These are phyloP conservation scores for Heritiera fomes DNA, from an alignment of 345 rosid species.

Conservation along the genomic window DNA sequence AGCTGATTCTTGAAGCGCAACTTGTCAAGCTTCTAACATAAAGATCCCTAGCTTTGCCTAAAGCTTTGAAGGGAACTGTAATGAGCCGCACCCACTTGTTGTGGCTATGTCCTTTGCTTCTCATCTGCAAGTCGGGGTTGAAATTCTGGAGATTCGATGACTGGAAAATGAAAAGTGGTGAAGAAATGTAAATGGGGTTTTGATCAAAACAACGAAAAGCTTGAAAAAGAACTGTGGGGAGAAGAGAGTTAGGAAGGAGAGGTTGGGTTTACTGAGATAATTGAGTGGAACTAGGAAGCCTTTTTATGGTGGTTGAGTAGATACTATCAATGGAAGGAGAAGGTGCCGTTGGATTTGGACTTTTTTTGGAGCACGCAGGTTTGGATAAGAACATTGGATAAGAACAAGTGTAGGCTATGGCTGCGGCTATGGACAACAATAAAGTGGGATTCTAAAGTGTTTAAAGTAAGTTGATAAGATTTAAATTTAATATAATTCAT, in stretches of 20 bases:
- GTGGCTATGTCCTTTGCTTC: slow-evolving; percentile 26
- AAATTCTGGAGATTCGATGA: background rate
- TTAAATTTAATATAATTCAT: no score
- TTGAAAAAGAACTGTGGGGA: background rate
- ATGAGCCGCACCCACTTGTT: slow-evolving; percentile 46
- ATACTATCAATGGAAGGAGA: background rate
- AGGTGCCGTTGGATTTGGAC: background rate
- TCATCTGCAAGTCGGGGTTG: slow-evolving; percentile 23
- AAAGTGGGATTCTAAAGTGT: no score
- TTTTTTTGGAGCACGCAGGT: slow-evolving; percentile 10
- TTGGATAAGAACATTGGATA: slow-evolving; percentile 1
- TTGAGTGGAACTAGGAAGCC: background rate
- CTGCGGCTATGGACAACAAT: no score
- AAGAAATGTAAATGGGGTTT: background rate
- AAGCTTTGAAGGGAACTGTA: slow-evolving; percentile 36
- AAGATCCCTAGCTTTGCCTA: slow-evolving; percentile 54
- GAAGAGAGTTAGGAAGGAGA: background rate
- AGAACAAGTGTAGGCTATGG: background rate
- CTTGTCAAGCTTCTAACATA: slow-evolving; percentile 53
- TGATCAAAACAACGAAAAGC: background rate
- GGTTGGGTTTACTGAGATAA: background rate
- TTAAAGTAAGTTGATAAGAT: no score
- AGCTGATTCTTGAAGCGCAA: slow-evolving; percentile 32
- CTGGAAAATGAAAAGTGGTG: background rate
- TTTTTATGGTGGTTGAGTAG: slow-evolving; percentile 11